A percentile compares a stretch with the other conserved stretches of the same genome.
Evolutionary conservation across 768 basidiomycete genomes (phyloP).

Genomic region (Phaeolepiota aurea): DNA sequence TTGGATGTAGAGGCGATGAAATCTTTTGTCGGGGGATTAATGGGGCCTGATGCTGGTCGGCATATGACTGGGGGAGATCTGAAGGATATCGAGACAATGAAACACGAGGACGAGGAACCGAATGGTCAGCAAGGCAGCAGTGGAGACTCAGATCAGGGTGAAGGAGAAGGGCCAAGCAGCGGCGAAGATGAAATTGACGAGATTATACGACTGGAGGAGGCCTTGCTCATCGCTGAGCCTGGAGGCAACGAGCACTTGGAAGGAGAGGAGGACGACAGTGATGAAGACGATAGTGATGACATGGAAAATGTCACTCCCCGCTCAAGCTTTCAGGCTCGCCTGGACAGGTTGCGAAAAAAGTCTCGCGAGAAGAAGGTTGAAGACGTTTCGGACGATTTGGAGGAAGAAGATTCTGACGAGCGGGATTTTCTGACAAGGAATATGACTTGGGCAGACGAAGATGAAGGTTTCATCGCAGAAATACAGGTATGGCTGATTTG

Average conservation of each 20-base stretch:
- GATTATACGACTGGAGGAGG: slow-evolving; percentile 37
- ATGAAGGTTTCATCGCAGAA: slow-evolving; percentile 47
- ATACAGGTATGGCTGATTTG: slow-evolving; percentile 37
- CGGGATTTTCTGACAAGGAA: slow-evolving; percentile 20
- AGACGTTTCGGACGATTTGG: slow-evolving; percentile 18
- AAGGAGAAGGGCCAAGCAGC: slow-evolving; percentile 16
- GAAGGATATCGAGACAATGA: slow-evolving; percentile 42
- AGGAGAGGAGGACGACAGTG: slow-evolving; percentile 26
- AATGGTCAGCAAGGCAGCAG: slow-evolving; percentile 16
- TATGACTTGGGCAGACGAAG: slow-evolving; percentile 36
- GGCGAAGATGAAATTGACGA: slow-evolving; percentile 29
- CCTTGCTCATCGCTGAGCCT: slow-evolving; percentile 28
- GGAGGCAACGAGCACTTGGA: slow-evolving; percentile 9
- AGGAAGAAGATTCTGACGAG: slow-evolving; percentile 23
- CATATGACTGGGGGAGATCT: slow-evolving; percentile 64
- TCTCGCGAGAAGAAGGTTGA: slow-evolving; percentile 15
- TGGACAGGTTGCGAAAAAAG: slow-evolving; percentile 28
- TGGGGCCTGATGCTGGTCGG: slow-evolving; percentile 30
- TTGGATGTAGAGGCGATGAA: slow-evolving; percentile 40
- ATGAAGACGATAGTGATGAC: slow-evolving; percentile 24
- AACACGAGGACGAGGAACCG: slow-evolving; percentile 35
- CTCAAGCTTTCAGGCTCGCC: slow-evolving; percentile 36
- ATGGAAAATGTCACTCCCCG: slow-evolving; percentile 27
- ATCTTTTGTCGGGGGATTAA: slow-evolving; percentile 41
- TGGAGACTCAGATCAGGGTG: slow-evolving; percentile 14